Evolutionary conservation across 306 rosid species (phyloP).

Genomic region (Acacia crassicarpa): DNA sequence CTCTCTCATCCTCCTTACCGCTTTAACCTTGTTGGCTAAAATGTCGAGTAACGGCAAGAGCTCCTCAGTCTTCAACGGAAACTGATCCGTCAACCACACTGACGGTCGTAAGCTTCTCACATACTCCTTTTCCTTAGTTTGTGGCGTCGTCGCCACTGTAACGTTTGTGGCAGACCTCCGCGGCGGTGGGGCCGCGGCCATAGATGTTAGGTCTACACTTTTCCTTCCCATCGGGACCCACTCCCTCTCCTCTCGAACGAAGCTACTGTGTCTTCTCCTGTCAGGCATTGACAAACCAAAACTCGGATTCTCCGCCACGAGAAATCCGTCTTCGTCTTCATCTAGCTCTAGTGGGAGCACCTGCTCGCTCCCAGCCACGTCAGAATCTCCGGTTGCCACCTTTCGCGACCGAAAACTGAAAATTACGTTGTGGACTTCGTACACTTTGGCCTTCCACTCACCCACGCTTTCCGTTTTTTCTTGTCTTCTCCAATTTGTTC

Average conservation of each 20-base stretch:
- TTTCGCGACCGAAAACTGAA: constrained; percentile 91
- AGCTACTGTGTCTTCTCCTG: constrained; percentile 84
- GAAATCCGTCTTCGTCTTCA: constrained; percentile 91
- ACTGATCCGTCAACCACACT: constrained; percentile 93
- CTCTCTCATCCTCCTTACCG: constrained; percentile 90
- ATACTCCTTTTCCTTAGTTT: constrained; percentile 83
- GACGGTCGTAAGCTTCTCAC: constrained; percentile 78
- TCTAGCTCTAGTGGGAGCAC: constrained; percentile 82
- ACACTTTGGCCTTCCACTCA: constrained; percentile 84
- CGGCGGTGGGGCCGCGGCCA: constrained; percentile 37
- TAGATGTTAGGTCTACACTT: constrained; percentile 67
- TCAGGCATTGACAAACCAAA: constrained; percentile 53
- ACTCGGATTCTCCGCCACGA: constrained; percentile 84
- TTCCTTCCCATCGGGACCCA: constrained; percentile 72
- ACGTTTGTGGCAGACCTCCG: constrained; percentile 38
- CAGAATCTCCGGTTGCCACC: constrained; percentile 53
- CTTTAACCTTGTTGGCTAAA: constrained; percentile 89
- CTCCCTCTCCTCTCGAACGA: constrained; percentile 78
- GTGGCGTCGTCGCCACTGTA: constrained; percentile 36
- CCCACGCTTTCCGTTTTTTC: constrained; percentile 90
- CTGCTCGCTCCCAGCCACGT: constrained; percentile 75
- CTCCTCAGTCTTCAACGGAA: constrained; percentile 96
- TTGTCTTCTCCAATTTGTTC: constrained; percentile 91
- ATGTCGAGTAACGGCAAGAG: constrained; percentile 84
- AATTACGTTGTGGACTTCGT: constrained; percentile 79